phyloP scores from a whole-genome alignment of 106 monocot genomes.

The Dioscorea dumetorum region DNA sequence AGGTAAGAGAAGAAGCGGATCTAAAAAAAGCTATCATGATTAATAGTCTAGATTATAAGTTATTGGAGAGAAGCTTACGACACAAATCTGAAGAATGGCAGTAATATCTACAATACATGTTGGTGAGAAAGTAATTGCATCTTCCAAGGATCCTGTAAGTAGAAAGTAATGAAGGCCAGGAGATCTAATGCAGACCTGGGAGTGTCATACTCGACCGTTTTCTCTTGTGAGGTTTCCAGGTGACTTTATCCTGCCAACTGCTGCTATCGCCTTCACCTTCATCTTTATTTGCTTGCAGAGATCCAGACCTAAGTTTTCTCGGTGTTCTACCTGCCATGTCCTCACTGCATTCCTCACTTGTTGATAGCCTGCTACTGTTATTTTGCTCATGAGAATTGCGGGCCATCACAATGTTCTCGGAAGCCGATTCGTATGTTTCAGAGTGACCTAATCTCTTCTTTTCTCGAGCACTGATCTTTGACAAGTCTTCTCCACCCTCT shows the following conservation, averaged over 20 bases:
- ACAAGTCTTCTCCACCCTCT: slow-evolving; percentile 69
- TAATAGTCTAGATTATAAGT: no score
- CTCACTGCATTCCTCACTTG: slow-evolving; percentile 40
- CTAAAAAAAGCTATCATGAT: no score
- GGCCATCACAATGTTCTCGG: background rate
- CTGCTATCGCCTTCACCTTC: slow-evolving; percentile 39
- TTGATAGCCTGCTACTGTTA: slow-evolving; percentile 8
- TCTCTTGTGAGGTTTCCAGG: slow-evolving; percentile 75
- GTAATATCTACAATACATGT: no score
- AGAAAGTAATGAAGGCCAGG: background rate
- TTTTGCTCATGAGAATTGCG: slow-evolving; percentile 25
- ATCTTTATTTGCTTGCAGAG: slow-evolving; percentile 24
- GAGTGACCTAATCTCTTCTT: slow-evolving; percentile 30
- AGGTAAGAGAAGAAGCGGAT: no score
- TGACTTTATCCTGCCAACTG: slow-evolving; percentile 46
- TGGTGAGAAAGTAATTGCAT: no score
- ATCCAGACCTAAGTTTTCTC: slow-evolving; percentile 12
- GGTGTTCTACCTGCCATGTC: slow-evolving; percentile 20
- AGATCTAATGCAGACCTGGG: slow-evolving; percentile 21
- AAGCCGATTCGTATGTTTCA: slow-evolving; percentile 17
- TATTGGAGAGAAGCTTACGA: no score
- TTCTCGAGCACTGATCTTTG: slow-evolving; percentile 26
- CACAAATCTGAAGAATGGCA: no score
- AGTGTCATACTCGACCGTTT: slow-evolving; percentile 57
- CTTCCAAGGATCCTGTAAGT: no score